A percentile compares a stretch with the other conserved stretches of the same genome.
These are phyloP conservation scores for Potentilla sterilis DNA, from an alignment of 306 rosid genomes.

Conservation along the genomic window DNA sequence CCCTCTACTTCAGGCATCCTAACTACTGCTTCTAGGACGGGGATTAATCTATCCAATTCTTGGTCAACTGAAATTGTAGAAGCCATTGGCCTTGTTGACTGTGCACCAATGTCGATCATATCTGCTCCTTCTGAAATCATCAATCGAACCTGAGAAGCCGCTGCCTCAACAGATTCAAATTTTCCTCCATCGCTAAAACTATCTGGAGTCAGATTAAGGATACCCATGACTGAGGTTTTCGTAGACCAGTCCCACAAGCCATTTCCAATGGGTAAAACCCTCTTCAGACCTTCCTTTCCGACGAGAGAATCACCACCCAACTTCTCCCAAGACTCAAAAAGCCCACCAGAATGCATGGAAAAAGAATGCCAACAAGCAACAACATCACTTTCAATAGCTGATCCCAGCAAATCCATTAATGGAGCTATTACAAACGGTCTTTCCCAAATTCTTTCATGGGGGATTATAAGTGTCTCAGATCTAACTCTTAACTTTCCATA, in stretches of 20 bases:
- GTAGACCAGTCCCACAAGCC: constrained; percentile 69
- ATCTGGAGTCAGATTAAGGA: constrained; percentile 93
- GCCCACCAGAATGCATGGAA: constrained; percentile 56
- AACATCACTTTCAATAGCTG: constrained; percentile 53
- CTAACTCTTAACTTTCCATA: constrained; percentile 65
- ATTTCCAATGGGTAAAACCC: constrained; percentile 71
- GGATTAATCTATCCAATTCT: constrained; percentile 68
- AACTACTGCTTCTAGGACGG: constrained; percentile 69
- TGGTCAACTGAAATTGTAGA: constrained; percentile 60
- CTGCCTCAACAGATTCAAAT: constrained; percentile 56
- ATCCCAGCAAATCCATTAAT: constrained; percentile 75
- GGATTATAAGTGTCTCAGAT: constrained; percentile 64
- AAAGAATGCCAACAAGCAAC: constrained; percentile 82
- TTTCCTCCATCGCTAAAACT: constrained; percentile 90
- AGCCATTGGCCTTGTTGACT: constrained; percentile 82
- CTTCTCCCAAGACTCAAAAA: constrained; percentile 61
- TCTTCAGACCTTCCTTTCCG: constrained; percentile 73
- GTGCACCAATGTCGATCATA: constrained; percentile 89
- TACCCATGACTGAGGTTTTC: constrained; percentile 70
- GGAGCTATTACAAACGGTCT: constrained; percentile 95
- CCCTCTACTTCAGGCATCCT: constrained; percentile 71
- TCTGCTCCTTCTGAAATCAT: constrained; percentile 87
- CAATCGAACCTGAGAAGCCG: constrained; percentile 66
- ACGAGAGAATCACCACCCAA: constrained; percentile 75
- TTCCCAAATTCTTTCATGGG: constrained; percentile 96